These are phyloP conservation scores for Nakaseomyces bracarensis DNA, from an alignment of 1,139 yeast species.

Conservation along the genomic window DNA sequence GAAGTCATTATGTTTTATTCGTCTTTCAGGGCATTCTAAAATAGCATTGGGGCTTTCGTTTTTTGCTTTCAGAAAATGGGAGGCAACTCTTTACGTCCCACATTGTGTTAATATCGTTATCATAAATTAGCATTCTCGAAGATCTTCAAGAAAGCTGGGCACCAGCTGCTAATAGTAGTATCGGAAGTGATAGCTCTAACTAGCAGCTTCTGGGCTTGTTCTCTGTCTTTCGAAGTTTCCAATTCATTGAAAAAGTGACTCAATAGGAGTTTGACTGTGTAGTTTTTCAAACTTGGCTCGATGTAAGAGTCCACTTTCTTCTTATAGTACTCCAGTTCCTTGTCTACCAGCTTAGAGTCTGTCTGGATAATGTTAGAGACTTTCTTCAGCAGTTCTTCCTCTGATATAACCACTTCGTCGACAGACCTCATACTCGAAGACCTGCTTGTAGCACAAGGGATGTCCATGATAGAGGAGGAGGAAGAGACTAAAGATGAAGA, in stretches of 20 bases:
- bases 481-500: background rate
- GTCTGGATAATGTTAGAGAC: slow-evolving; percentile 14
- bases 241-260: slow-evolving; percentile 17
- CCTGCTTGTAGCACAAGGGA: background rate
- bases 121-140: slow-evolving; percentile 13
- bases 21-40: too few species aligned
- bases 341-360: slow-evolving; percentile 17
- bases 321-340: slow-evolving; percentile 25
- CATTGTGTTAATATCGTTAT: background rate
- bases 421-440: slow-evolving; percentile 7
- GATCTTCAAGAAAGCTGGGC: slow-evolving; percentile 31
- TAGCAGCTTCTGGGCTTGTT: slow-evolving; percentile 22
- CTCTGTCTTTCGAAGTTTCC: slow-evolving; percentile 12
- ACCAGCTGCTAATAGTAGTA: slow-evolving; percentile 28
- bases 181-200: slow-evolving; percentile 24
- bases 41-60: too few species aligned
- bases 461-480: background rate
- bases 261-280: slow-evolving; percentile 18
- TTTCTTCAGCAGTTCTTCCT: slow-evolving; percentile 18
- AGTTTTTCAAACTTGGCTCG: slow-evolving; percentile 15
- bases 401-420: slow-evolving; percentile 9
- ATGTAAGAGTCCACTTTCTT: slow-evolving; percentile 23
- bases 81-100: too few species aligned
- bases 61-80: too few species aligned
- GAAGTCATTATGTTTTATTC: too few species aligned